Evolutionary conservation across 331 rosid species (phyloP), one percentile per base, ranked within the genome.

Genomic region (Pyracantha coccinea): DNA sequence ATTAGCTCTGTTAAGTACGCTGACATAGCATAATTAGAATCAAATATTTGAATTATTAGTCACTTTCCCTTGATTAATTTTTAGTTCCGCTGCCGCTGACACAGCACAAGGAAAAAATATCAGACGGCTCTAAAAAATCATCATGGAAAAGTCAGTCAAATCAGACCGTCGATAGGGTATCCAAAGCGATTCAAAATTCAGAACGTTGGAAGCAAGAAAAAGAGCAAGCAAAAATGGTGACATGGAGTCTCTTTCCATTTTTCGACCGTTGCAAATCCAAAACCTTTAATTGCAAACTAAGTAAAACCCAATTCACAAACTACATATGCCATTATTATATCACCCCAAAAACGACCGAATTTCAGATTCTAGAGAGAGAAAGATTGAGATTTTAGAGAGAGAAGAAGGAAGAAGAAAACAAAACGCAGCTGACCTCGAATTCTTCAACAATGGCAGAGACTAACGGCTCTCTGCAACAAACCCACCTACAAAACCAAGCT

Each of bases 251-350:
- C 32, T 29, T 57, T 9, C 7, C 53, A 76, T 63, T 77, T 66
- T 72, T 75, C 77, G 94, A 91, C 94, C 97, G 97, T 91, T 91
- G 84, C 72, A 12, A 79, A 82, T 65, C 63, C 69, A 71, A 72
- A 79, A 77, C 45, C 54, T 66, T 81, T 50, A 68, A 77, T 17
- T 45, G 11, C 31, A 41, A 29, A 78, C 38, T 68, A 44, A 35
- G 38, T 32, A 57, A 72, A 80, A 3, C 54, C 67, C 50, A 11
- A 53, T 71, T 66, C 29, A 65, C 16, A 62, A 72, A 47, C 74
- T 70, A 52, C 29, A 68, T 7, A 64, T 50, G 14, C 57, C 32
- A 33, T 63, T n/a, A 65, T 59, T 59, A 4, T 52, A 69, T 20
- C 57, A 69, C 11, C 55, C n/a, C 58, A 17, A 28, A 58, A 72